phyloP scores from a whole-genome alignment of 495 filamentous ascomycete genomes.

The Choiromyces venosus region DNA sequence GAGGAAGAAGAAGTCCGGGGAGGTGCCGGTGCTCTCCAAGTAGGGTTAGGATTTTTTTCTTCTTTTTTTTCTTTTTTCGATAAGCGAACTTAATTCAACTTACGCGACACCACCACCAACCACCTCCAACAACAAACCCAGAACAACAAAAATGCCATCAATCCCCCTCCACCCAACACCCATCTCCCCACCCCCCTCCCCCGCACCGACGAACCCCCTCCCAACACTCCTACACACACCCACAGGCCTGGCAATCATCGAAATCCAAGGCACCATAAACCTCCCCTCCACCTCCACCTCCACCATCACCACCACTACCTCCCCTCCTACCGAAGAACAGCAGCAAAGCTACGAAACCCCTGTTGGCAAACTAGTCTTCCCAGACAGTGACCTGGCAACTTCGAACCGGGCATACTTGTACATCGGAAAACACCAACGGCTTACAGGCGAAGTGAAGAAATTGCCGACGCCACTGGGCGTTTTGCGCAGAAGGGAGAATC shows the following conservation, averaged over 20 bases:
- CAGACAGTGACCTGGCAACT: slow-evolving; percentile 19
- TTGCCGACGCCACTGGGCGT: slow-evolving; percentile 70
- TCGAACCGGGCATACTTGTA: slow-evolving; percentile 63
- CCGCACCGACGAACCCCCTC: slow-evolving; percentile 35
- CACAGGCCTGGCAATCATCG: slow-evolving; percentile 65
- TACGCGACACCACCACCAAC: slow-evolving; percentile 53
- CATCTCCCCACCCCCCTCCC: slow-evolving; percentile 19
- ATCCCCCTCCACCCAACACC: slow-evolving; percentile 28
- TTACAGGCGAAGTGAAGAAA: slow-evolving; percentile 85
- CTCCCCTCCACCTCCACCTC: slow-evolving; percentile 6
- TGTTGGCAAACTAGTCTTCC: slow-evolving; percentile 34
- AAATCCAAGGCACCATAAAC: slow-evolving; percentile 38
- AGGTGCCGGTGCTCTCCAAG: neutral
- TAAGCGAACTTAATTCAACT: neutral
- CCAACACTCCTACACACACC: slow-evolving; percentile 61
- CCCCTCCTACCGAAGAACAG: slow-evolving; percentile 22
- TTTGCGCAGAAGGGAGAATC: slow-evolving; percentile 51
- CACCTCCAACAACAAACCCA: slow-evolving; percentile 18
- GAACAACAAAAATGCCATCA: slow-evolving; percentile 11
- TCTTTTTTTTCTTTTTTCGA: neutral
- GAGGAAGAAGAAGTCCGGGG: neutral
- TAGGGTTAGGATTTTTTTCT: neutral
- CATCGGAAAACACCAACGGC: slow-evolving; percentile 79
- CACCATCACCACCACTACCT: slow-evolving; percentile 1
- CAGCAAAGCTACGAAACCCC: slow-evolving; percentile 20